Percentiles rank a stretch among this genome's conserved stretches.
These are phyloP conservation scores for Arabis alpina DNA, from an alignment of 345 rosid genomes.

Conservation along the genomic window DNA sequence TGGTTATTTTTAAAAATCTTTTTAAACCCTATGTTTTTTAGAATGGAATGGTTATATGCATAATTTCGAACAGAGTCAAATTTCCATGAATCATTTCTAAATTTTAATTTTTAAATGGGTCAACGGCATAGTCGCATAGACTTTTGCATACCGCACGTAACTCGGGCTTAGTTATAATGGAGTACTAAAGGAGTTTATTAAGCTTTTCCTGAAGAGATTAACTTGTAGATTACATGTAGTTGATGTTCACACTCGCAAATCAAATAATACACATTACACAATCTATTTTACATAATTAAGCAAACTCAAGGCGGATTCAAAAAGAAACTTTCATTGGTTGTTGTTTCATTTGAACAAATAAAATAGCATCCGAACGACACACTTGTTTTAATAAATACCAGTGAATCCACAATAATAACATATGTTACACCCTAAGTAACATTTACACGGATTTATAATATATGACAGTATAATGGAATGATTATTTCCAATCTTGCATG, in stretches of 20 bases:
- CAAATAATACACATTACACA: slow-evolving; percentile 18
- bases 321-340: slow-evolving; percentile 14
- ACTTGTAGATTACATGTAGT: slow-evolving; percentile 24
- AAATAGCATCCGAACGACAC: slow-evolving; percentile 14
- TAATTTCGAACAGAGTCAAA: not conserved
- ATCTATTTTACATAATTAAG: slow-evolving; percentile 17
- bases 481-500: not conserved
- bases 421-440: slow-evolving; percentile 4
- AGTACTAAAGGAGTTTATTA: not conserved
- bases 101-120: slow-evolving; percentile 4
- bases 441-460: not conserved
- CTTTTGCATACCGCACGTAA: slow-evolving; percentile 19
- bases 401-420: not conserved
- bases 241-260: slow-evolving; percentile 30
- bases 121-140: slow-evolving; percentile 19
- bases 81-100: slow-evolving; percentile 9
- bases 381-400: slow-evolving; percentile 17
- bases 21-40: not conserved
- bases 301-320: slow-evolving; percentile 17
- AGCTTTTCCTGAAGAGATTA: not conserved
- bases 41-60: not conserved
- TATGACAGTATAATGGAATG: not conserved
- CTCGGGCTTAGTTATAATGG: slow-evolving; percentile 15
- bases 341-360: slow-evolving; percentile 17
- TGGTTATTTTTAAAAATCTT: not conserved